These are phyloP conservation scores for Aurifilum marmelostoma DNA, from an alignment of 2,329 filamentous ascomycete species.

Conservation along the genomic window DNA sequence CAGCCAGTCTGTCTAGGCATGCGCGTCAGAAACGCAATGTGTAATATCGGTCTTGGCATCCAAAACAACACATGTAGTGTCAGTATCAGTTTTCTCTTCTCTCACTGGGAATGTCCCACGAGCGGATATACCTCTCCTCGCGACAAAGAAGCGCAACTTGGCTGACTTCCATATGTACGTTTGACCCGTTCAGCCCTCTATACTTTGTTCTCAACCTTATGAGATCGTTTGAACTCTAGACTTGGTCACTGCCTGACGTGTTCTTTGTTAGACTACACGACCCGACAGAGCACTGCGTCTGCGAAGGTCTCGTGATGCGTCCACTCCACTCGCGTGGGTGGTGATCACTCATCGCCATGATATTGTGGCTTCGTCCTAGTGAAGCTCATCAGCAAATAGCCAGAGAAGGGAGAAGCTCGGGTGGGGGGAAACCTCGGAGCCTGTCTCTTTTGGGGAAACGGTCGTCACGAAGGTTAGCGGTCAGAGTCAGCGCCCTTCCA, in stretches of 20 bases:
- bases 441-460: neutral
- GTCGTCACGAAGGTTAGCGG: neutral
- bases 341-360: neutral
- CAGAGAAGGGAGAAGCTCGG: neutral
- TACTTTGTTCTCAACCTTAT: no score
- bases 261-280: neutral
- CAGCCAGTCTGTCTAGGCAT: neutral
- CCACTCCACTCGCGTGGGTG: neutral
- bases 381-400: neutral
- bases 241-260: neutral
- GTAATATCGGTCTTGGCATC: neutral
- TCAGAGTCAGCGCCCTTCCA: neutral
- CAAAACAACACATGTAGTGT: neutral
- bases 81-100: neutral
- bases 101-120: neutral
- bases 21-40: neutral
- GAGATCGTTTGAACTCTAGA: neutral
- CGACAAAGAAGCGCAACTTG: neutral
- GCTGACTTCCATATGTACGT: neutral
- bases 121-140: neutral
- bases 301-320: neutral
- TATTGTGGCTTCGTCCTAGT: neutral
- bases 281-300: neutral
- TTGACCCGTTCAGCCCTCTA: no score
- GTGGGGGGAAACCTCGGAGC: neutral